A percentile compares a stretch with the other conserved stretches of the same genome.
Evolutionary conservation across 495 filamentous ascomycete genomes (phyloP).

Genomic region (Penicillium atrosanguineum): DNA sequence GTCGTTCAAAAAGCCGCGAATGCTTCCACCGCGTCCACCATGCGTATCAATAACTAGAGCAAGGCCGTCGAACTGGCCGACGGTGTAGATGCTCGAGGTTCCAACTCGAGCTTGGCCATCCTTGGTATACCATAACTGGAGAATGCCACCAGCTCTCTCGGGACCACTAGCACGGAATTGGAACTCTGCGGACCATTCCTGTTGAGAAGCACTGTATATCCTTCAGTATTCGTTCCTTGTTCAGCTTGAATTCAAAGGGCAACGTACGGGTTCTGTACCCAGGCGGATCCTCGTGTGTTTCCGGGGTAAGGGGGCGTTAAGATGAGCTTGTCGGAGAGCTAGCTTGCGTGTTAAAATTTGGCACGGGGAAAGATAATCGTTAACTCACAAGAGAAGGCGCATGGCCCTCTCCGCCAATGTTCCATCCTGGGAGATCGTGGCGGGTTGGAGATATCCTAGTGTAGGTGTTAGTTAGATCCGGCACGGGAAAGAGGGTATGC

Average conservation of each 20-base stretch:
- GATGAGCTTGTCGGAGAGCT: slow-evolving; percentile 86
- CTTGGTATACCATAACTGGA: slow-evolving; percentile 89
- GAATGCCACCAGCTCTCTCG: slow-evolving; percentile 82
- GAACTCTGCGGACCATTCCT: slow-evolving; percentile 76
- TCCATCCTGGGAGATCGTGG: slow-evolving; percentile 61
- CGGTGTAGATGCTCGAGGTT: slow-evolving; percentile 76
- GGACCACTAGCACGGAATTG: slow-evolving; percentile 85
- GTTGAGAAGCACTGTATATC: slow-evolving; percentile 39
- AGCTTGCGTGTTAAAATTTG: slow-evolving; percentile 3
- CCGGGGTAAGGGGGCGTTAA: slow-evolving; percentile 87
- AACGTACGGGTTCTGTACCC: slow-evolving; percentile 65
- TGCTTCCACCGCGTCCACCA: slow-evolving; percentile 73
- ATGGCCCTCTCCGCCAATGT: slow-evolving; percentile 67
- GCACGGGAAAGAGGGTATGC: not conserved
- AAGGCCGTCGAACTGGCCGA: slow-evolving; percentile 80
- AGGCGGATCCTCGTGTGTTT: slow-evolving; percentile 78
- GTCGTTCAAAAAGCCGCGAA: slow-evolving; percentile 93
- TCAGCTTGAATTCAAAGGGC: slow-evolving; percentile 1
- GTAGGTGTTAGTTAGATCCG: slow-evolving; percentile 21
- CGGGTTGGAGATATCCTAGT: slow-evolving; percentile 56
- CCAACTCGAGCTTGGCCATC: slow-evolving; percentile 64
- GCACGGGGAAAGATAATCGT: not conserved
- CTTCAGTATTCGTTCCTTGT: slow-evolving; percentile 10
- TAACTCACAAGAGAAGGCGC: slow-evolving; percentile 58
- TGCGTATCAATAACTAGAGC: slow-evolving; percentile 85